Evolutionary conservation across 129 eudicot species (phyloP), one percentile per base, ranked within the genome.

Genomic region (Ambrosia trifida): DNA sequence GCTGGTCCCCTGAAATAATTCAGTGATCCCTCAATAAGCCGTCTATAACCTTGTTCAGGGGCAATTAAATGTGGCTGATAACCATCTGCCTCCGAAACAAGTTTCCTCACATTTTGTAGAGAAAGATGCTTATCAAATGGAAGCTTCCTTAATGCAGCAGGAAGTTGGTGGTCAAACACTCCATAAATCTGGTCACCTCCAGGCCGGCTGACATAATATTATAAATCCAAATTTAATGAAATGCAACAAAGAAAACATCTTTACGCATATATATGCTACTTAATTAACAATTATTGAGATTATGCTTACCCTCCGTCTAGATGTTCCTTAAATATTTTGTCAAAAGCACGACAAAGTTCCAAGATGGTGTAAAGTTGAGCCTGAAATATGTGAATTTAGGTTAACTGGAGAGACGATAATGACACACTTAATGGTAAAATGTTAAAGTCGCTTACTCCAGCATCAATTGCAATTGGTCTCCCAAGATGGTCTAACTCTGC

Each of bases 291-390:
- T 36, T 36, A 36, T 36, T 36, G 41, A 1, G 41, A 36, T 36
- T 4, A 4, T 54, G 32, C 69, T 76, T 86, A 86, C 91, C 91
- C 87, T 83, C 91, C 91, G 45, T 86, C 87, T 36, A 86, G 77
- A 70, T 83, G 91, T 69, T 86, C 85, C 66, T 77, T 81, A 20
- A 86, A 86, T 44, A 75, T 75, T 67, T 83, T 77, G 80, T 82
- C 85, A 86, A 86, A 86, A 18, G 91, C 91, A 59, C 91, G 91
- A n/a, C n/a, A n/a, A n/a, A n/a, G n/a, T n/a, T n/a, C n/a, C n/a
- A n/a, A n/a, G n/a, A n/a, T n/a, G n/a, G 79, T 83, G 68, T 86
- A 86, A 58, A 86, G 66, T 52, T 86, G 87, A 64, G 91, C 91
- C 87, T 86, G 84, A 64, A 64, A 71, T 36, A 52, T n/a, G 45